Conservation (phyloP, 306 rosid genomes). For the Calophaca sinica region DNA sequence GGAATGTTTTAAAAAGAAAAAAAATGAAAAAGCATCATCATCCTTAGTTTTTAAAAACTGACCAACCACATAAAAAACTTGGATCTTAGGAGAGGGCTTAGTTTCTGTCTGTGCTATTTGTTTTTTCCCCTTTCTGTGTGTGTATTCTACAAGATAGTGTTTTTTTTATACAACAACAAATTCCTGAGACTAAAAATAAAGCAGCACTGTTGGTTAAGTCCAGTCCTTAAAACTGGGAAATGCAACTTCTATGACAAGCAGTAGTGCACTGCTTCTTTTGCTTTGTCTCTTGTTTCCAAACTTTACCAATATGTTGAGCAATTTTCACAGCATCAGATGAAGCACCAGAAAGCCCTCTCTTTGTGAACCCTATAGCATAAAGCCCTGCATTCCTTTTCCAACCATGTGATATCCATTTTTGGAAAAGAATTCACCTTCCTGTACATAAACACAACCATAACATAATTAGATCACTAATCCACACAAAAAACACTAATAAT, state of each 20-base stretch:
- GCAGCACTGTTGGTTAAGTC: not conserved
- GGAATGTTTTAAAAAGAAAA: not conserved
- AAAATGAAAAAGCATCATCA: constrained; percentile 69
- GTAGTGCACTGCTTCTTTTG: constrained; percentile 66
- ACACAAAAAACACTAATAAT: too few relatives aligned
- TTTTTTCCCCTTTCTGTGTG: not conserved
- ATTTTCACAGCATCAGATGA: constrained; percentile 83
- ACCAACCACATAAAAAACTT: constrained; percentile 59
- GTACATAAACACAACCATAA: constrained; percentile 40
- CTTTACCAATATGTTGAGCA: constrained; percentile 76
- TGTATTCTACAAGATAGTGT: constrained; percentile 50
- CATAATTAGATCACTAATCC: constrained; percentile 43
- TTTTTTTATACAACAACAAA: constrained; percentile 41
- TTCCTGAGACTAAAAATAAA: constrained; percentile 46
- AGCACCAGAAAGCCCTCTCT: constrained; percentile 94
- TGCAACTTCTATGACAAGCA: constrained; percentile 88
- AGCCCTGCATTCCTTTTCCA: constrained; percentile 92
- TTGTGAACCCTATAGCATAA: constrained; percentile 90
- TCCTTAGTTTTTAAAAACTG: constrained; percentile 54
- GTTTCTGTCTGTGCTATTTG: constrained; percentile 51
- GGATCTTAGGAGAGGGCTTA: constrained; percentile 85
- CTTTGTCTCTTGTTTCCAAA: constrained; percentile 80
- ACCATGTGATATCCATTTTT: constrained; percentile 81
- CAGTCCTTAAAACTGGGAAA: constrained; percentile 71
- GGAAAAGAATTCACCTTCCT: constrained; percentile 88